These are phyloP conservation scores for Acacia confusa DNA, from an alignment of 306 rosid species.

Conservation along the genomic window DNA sequence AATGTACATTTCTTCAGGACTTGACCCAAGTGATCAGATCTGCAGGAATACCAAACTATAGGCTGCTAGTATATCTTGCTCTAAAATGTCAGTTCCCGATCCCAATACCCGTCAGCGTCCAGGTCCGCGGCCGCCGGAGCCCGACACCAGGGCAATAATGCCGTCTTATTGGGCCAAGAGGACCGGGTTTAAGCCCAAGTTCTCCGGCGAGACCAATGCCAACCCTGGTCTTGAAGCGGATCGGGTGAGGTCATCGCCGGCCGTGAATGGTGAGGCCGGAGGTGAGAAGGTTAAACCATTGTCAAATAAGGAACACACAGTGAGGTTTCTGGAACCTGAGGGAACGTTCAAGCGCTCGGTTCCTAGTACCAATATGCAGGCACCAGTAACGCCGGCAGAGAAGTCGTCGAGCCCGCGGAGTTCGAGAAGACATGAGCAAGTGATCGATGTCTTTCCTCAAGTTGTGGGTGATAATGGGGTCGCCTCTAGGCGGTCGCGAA, in stretches of 20 bases:
- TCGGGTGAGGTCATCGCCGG: slow-evolving; percentile 32
- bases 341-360: slow-evolving; percentile 48
- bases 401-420: slow-evolving; percentile 48
- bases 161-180: slow-evolving; percentile 93
- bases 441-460: slow-evolving; percentile 66
- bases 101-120: slow-evolving; percentile 62
- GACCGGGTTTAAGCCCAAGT: slow-evolving; percentile 87
- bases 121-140: slow-evolving; percentile 77
- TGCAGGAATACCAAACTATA: slow-evolving; percentile 39
- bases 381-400: slow-evolving; percentile 31
- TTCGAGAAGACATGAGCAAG: slow-evolving; percentile 55
- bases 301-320: slow-evolving; percentile 42
- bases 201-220: slow-evolving; percentile 90
- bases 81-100: slow-evolving; percentile 64
- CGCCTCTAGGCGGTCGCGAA: slow-evolving; percentile 61
- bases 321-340: slow-evolving; percentile 69
- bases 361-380: slow-evolving; percentile 44
- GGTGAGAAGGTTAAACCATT: slow-evolving; percentile 32
- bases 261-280: slow-evolving; percentile 45
- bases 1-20: not conserved
- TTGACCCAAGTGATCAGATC: slow-evolving; percentile 42
- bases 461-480: slow-evolving; percentile 61
- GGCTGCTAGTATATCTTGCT: slow-evolving; percentile 19
- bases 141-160: slow-evolving; percentile 49
- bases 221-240: slow-evolving; percentile 67